Percentiles rank a stretch among this genome's conserved stretches.
phyloP scores from a whole-genome alignment of 192 early-diverging fungal genomes.

The Entomortierella lignicola region DNA sequence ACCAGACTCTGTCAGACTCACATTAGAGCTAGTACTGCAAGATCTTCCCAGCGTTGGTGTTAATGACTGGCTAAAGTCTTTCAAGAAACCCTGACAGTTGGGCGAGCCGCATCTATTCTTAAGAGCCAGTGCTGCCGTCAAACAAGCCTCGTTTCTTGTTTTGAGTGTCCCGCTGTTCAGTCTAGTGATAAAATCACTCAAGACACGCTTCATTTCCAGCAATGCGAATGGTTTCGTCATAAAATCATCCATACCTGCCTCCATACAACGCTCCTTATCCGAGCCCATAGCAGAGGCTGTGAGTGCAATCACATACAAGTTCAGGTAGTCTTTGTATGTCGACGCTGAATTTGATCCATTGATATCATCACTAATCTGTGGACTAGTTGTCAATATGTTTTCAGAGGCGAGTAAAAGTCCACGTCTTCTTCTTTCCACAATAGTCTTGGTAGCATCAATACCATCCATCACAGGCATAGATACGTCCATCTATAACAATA shows the following conservation, averaged over 20 bases:
- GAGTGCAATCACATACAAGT: constrained; percentile 66
- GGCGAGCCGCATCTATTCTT: constrained; percentile 34
- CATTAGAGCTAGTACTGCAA: constrained; percentile 12
- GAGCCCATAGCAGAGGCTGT: constrained; percentile 64
- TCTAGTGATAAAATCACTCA: constrained; percentile 23
- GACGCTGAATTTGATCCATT: neutral
- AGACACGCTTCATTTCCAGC: constrained; percentile 59
- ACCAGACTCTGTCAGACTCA: constrained; percentile 14
- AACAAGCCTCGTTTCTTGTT: constrained; percentile 26
- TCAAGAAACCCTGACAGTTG: neutral
- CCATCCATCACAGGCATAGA: constrained; percentile 65
- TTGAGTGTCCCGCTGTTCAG: constrained; percentile 19
- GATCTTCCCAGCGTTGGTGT: constrained; percentile 23
- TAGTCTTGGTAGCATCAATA: constrained; percentile 54
- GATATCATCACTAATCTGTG: neutral
- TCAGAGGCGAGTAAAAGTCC: constrained; percentile 3
- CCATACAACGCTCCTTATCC: constrained; percentile 64
- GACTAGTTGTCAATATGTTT: neutral
- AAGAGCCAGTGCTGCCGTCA: constrained; percentile 20
- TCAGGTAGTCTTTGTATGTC: constrained; percentile 40
- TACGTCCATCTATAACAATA: constrained; percentile 55
- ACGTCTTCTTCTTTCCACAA: constrained; percentile 44
- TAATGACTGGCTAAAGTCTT: constrained; percentile 2
- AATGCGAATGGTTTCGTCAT: constrained; percentile 65
- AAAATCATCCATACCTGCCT: constrained; percentile 68